These are phyloP conservation scores for Biancaea sappan DNA, from an alignment of 306 rosid species.

Conservation along the genomic window DNA sequence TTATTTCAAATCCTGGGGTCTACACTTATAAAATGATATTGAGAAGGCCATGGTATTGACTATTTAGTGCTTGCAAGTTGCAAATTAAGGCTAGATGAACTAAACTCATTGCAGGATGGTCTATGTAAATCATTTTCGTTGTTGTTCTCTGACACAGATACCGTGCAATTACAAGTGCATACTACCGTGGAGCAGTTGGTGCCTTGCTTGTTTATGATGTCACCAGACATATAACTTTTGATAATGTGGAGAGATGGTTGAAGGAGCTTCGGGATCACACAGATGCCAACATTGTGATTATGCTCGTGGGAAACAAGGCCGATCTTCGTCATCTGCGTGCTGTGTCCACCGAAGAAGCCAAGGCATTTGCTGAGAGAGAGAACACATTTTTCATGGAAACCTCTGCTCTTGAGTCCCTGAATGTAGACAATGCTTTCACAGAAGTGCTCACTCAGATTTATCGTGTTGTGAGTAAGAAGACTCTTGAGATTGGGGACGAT, in stretches of 20 bases:
- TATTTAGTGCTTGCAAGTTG: neutral
- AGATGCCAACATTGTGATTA: conserved; percentile 79
- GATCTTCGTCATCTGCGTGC: conserved; percentile 81
- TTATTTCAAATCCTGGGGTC: neutral
- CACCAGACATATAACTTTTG: conserved; percentile 73
- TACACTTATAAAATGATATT: neutral
- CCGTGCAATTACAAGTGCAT: conserved; percentile 85
- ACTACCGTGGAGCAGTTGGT: conserved; percentile 84
- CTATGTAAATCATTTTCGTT: conserved; percentile 28
- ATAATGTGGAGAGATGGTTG: conserved; percentile 82
- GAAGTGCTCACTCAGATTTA: conserved; percentile 82
- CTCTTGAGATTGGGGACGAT: conserved; percentile 82
- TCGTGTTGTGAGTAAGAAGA: conserved; percentile 69
- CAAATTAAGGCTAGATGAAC: neutral
- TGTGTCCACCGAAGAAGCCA: conserved; percentile 62
- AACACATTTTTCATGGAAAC: conserved; percentile 81
- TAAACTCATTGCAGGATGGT: neutral
- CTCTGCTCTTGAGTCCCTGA: conserved; percentile 77
- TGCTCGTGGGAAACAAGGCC: conserved; percentile 90
- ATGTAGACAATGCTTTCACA: conserved; percentile 78
- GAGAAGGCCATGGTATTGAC: neutral
- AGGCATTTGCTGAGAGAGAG: conserved; percentile 70
- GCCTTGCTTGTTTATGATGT: conserved; percentile 86
- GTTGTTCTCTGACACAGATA: conserved; percentile 51
- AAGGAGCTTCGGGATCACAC: conserved; percentile 88